Base-by-base conservation (phyloP, 257 asterid species). In the Datura wrightii region DNA sequence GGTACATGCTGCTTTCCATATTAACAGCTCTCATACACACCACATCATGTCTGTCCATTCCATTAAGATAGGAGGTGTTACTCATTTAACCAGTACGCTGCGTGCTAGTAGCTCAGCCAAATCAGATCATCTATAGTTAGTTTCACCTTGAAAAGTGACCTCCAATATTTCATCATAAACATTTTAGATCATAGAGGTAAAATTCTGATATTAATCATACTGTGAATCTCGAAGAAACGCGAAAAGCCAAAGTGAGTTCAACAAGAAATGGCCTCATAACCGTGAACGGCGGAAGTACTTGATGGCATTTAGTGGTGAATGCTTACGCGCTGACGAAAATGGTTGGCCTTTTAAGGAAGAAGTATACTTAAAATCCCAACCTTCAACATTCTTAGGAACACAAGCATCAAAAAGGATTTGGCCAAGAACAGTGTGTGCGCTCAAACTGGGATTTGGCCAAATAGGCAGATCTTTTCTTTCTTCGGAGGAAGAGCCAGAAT, bases 301-400 rank as follows among this genome's bases (percentile, higher is more conserved):
- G 54, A 88, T 84, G 42, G 92, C 86, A 80, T 91, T 88, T 56
- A 90, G 84, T 1, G 92, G 92, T 3, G 93, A 93, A 83, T 91
- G 90, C 82, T 89, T 90, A 66, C 89, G 88, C 41, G 90, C 91
- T 50, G 95, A 91, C 78, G 94, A 92, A 67, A 90, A 84, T 2
- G 94, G 96, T 82, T 91, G 95, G 50, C 97, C 90, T 54, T 95
- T 94, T 90, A 92, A 87, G 36, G 95, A 90, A 85, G 95, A 92
- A 1, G 93, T 89, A 79, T 91, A 95, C 83, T 91, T 95, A 36
- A 95, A 88, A 80, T 95, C 98, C 99, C 99, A 95, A 58, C 97
- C 97, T 87, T 94, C 99, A 19, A 95, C 87, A 4, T 92, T 95
- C 86, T 95, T 95, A 0, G 99, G 99, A 79, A 94, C 93, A 82